phyloP scores from a whole-genome alignment of 2,329 filamentous ascomycete species.

The Monosporascus sp. region DNA sequence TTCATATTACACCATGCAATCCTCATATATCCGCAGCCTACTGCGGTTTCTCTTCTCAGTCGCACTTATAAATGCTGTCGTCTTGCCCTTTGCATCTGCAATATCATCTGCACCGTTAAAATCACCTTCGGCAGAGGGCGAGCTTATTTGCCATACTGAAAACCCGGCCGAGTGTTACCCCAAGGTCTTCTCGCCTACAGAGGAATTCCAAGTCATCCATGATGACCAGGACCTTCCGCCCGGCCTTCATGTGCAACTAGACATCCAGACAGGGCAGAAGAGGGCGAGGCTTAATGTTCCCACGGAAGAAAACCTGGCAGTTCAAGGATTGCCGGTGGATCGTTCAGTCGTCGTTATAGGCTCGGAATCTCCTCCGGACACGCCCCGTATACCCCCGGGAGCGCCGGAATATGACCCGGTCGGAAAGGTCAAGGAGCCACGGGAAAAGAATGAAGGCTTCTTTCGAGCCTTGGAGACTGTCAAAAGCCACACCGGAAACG shows the following conservation, averaged over 20 bases:
- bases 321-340: constrained; percentile 49
- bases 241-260: constrained; percentile 61
- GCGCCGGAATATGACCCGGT: constrained; percentile 53
- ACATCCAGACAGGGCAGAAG: constrained; percentile 58
- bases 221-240: constrained; percentile 61
- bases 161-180: constrained; percentile 61
- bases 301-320: constrained; percentile 39
- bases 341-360: constrained; percentile 51
- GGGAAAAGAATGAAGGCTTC: constrained; percentile 36
- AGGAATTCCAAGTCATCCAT: constrained; percentile 58
- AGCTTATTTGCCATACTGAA: constrained; percentile 60
- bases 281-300: constrained; percentile 63
- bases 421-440: constrained; percentile 52
- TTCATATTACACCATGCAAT: constrained; percentile 12
- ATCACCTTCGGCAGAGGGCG: constrained; percentile 36
- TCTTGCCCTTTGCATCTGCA: constrained; percentile 19
- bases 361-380: constrained; percentile 30
- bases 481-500: constrained; percentile 33
- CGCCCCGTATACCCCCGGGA: constrained; percentile 36
- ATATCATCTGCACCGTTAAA: constrained; percentile 26
- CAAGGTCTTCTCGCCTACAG: constrained; percentile 56
- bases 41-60: constrained; percentile 9
- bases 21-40: constrained; percentile 6
- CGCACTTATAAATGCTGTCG: constrained; percentile 10
- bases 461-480: constrained; percentile 43